Percentiles rank a stretch among this genome's conserved stretches.
Evolutionary conservation across 2,329 filamentous ascomycete genomes (phyloP).

Genomic region (Rhexocercosporidium sp.): DNA sequence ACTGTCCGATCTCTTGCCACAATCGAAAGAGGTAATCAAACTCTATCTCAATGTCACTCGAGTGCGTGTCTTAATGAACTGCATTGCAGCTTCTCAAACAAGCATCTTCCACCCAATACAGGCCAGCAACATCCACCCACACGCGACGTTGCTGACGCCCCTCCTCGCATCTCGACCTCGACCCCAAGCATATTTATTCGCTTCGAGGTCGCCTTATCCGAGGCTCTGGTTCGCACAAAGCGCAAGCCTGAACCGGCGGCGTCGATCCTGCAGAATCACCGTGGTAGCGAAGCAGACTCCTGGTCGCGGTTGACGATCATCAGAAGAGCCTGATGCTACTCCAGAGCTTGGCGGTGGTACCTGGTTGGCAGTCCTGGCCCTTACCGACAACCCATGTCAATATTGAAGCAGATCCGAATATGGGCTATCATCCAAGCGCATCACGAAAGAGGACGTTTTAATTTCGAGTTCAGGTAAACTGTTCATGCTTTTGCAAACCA

Average conservation of each 20-base stretch:
- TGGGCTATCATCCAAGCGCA: slow-evolving; percentile 18
- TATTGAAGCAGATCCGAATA: slow-evolving; percentile 24
- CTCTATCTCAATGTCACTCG: slow-evolving; percentile 20
- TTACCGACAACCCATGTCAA: slow-evolving; percentile 23
- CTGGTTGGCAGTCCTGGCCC: slow-evolving; percentile 8
- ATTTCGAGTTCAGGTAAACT: slow-evolving; percentile 18
- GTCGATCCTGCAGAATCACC: slow-evolving; percentile 27
- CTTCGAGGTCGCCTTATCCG: slow-evolving; percentile 28
- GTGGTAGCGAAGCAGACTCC: slow-evolving; percentile 29
- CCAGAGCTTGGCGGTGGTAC: slow-evolving; percentile 12
- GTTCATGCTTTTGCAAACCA: slow-evolving; percentile 5
- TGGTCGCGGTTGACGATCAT: slow-evolving; percentile 32
- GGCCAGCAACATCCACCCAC: background rate
- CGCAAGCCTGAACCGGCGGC: slow-evolving; percentile 25
- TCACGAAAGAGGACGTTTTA: slow-evolving; percentile 17
- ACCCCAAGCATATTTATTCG: background rate
- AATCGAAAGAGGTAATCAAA: slow-evolving; percentile 19
- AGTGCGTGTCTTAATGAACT: too few relatives aligned
- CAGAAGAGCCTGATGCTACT: slow-evolving; percentile 10
- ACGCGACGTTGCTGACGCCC: slow-evolving; percentile 12
- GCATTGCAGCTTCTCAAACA: background rate
- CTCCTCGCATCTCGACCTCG: background rate
- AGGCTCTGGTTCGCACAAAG: slow-evolving; percentile 31
- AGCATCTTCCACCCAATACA: background rate
- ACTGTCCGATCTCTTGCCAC: slow-evolving; percentile 11